Base-by-base conservation (phyloP, 148 eudicot species). In the Fagopyrum homotropicum region DNA sequence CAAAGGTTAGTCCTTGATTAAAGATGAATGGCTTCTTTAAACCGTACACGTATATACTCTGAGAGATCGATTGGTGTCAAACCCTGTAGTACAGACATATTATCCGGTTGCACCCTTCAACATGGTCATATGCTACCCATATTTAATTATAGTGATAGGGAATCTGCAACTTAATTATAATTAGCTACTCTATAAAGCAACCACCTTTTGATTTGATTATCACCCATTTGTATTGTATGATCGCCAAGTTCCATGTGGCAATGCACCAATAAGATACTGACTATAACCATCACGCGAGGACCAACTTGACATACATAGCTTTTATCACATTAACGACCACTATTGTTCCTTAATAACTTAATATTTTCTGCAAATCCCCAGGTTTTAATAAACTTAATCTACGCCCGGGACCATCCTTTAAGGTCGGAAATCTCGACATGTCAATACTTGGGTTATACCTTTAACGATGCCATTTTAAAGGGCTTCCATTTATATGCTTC, bases 21-120 rank as follows among this genome's bases (percentile, higher is more conserved):
- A 29, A 52, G 57, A 4, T 52, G 15, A 12, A 16, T 14, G 59
- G 15, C 17, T 54, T 14, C 59, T 54, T 54, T 19, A 11, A 11
- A 54, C 17, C n/a, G 19, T 54, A 54, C 59, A 54, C 59, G 59
- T 54, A 54, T 52, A 4, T 54, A 45, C 17, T 72, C 51, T 72
- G 70, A 57, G 57, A 22, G 26, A 22, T 22, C 26, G 26, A 35
- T 26, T 40, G 26, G 47, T 46, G 46, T 9, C 19, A 75, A 57
- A 12, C n/a, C 68, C 60, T 49, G 75, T 44, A 54, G 45, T 47
- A 43, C 83, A 69, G 78, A 81, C 83, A 81, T 66, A 59, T 70
- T 74, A 81, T 78, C 80, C 83, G 76, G 64, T 77, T 81, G 83
- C 77, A 77, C 78, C 83, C 83, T 78, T 17, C 72, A 45, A 54